Conservation (phyloP, 257 asterid genomes). For the Thymus quinquecostatus region DNA sequence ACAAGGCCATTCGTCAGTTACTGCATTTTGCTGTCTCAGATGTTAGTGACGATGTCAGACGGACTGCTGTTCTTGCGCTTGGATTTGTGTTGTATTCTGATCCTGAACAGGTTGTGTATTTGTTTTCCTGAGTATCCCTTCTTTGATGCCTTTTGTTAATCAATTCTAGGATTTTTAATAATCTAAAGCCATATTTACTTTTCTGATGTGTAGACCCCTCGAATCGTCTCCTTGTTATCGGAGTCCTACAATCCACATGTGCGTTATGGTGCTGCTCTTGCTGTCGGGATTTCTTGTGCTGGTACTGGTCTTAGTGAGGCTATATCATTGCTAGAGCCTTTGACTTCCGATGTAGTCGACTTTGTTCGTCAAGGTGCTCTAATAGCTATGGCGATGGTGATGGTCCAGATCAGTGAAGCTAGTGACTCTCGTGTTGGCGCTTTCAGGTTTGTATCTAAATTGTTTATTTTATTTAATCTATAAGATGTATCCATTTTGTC, state of each 20-base stretch:
- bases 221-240: conserved; percentile 82
- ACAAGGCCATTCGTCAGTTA: conserved; percentile 92
- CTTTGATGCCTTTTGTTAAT: conserved; percentile 11
- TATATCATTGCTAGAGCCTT: conserved; percentile 90
- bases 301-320: conserved; percentile 97
- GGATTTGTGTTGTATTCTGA: conserved; percentile 92
- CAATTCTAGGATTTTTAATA: not conserved
- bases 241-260: conserved; percentile 98
- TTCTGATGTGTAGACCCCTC: conserved; percentile 67
- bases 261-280: conserved; percentile 95
- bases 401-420: conserved; percentile 91
- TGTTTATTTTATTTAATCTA: not conserved
- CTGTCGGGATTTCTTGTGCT: conserved; percentile 97
- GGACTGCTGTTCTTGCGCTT: conserved; percentile 97
- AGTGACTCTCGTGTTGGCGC: conserved; percentile 93
- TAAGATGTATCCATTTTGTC: not conserved
- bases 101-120: conserved; percentile 79
- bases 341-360: conserved; percentile 91
- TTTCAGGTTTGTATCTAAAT: conserved; percentile 59
- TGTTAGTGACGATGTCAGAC: conserved; percentile 92
- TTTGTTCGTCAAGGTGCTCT: conserved; percentile 99
- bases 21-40: conserved; percentile 98
- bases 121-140: not conserved
- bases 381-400: conserved; percentile 97
- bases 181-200: conserved; percentile 27